Conservation (phyloP, 2,329 filamentous ascomycete species). For the Arachnomyces sp. region DNA sequence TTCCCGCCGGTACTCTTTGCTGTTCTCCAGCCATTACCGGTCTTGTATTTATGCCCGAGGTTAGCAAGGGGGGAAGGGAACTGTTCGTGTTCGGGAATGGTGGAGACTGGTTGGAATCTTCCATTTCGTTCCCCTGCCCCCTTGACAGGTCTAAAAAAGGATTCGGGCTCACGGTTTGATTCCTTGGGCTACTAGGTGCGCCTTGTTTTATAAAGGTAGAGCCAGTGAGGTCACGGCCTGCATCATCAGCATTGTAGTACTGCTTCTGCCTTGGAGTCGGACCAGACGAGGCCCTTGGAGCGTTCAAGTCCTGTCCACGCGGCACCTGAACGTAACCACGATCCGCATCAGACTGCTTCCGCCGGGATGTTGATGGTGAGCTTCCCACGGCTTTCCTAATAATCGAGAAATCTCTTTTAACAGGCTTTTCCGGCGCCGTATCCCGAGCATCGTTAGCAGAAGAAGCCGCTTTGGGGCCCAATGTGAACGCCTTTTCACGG, state of each 20-base stretch:
- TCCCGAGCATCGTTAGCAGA: constrained; percentile 16
- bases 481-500: constrained; percentile 22
- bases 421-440: constrained; percentile 18
- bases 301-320: constrained; percentile 4
- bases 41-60: not conserved
- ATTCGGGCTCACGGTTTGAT: constrained; percentile 1
- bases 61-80: constrained; percentile 16
- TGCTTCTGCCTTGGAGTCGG: constrained; percentile 8
- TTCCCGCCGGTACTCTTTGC: not conserved
- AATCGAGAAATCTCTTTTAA: constrained; percentile 3
- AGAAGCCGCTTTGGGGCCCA: constrained; percentile 23
- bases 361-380: not conserved
- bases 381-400: constrained; percentile 16
- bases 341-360: constrained; percentile 6
- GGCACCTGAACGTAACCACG: constrained; percentile 9
- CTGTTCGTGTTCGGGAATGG: constrained; percentile 17
- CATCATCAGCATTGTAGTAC: constrained; percentile 33
- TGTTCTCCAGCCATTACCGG: not conserved
- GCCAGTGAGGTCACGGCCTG: constrained; percentile 29
- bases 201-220: constrained; percentile 17
- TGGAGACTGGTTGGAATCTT: constrained; percentile 12
- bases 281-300: constrained; percentile 4
- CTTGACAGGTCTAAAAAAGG: constrained; percentile 21
- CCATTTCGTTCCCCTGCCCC: constrained; percentile 1
- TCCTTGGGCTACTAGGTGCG: too few species aligned